Evolutionary conservation across 192 early-diverging fungal genomes (phyloP), one percentile per base, ranked within the genome.

Genomic region (Coemansia sp.): DNA sequence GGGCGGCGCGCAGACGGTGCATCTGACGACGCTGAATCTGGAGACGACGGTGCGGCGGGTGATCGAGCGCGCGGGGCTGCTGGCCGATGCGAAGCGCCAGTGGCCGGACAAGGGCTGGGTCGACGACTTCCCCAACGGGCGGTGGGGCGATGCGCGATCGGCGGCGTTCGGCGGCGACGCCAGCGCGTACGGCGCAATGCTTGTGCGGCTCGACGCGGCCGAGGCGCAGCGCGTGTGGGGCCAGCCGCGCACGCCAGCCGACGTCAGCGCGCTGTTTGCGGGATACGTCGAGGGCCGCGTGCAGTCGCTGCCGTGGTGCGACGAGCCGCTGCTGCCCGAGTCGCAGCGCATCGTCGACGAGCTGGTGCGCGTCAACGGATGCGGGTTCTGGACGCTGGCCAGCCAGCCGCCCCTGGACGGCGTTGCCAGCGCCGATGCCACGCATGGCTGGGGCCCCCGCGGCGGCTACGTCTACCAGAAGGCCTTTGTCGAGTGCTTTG

Each of bases 391-490:
- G 75, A 93, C 96, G 6, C 92, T 99, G 73, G 97, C 97, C 68
- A 93, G 91, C 20, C 98, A 99, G 84, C 98, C 96, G 49, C 92
- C 95, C 35, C 90, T 99, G 36, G 95, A 99, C 73, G 95, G 95
- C 16, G 92, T 84, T 15, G 71, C 73, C 15, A 94, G 92, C 52
- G 75, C 85, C 38, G 89, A 99, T 68, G 72, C 81, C 18, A 67
- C 89, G 24, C 89, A 89, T 72, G 98, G 98, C 35, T 99, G 98
- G 98, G 98, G 98, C 21, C 98, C 98, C 48, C 92, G 90, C 66
- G 92, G 94, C 72, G 98, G 96, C 5, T 96, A 92, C 67, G 91
- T 98, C 0, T 99, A 95, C 85, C 97, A 99, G 81, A 98, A 98
- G 85, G 93, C 96, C 24, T 99, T 97, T 81, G 84, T 99, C 48